Evolutionary conservation across 768 basidiomycete species (phyloP).

Genomic region (Xanthoconium stramineum): DNA sequence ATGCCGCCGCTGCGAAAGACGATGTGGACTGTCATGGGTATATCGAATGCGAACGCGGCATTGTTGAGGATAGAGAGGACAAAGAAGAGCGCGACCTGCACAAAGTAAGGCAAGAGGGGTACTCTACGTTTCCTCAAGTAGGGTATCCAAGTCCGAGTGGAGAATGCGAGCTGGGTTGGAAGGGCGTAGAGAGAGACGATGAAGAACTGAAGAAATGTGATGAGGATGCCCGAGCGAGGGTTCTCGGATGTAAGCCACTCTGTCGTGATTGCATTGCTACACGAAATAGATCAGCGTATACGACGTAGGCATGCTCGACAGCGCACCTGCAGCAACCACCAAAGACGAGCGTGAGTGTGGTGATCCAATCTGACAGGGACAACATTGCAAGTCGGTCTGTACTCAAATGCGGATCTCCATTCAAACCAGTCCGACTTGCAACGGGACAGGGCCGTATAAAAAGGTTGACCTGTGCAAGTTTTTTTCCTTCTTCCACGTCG

Average conservation of each 20-base stretch:
- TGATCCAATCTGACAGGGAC: constrained; percentile 45
- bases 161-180: constrained; percentile 50
- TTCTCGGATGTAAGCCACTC: constrained; percentile 69
- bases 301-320: not conserved
- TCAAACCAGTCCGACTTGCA: not conserved
- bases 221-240: constrained; percentile 72
- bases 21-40: constrained; percentile 93
- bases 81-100: constrained; percentile 83
- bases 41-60: constrained; percentile 79
- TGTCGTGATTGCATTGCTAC: constrained; percentile 73
- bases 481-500: not conserved
- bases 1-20: constrained; percentile 90
- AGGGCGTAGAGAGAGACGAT: constrained; percentile 73
- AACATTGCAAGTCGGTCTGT: constrained; percentile 7
- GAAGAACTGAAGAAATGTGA: constrained; percentile 86
- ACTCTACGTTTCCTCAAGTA: constrained; percentile 61
- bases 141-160: constrained; percentile 29
- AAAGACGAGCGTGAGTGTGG: constrained; percentile 73
- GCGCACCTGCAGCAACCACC: constrained; percentile 84
- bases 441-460: not conserved
- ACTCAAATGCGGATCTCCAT: not conserved
- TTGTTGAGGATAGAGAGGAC: constrained; percentile 82
- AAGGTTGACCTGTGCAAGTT: too few relatives aligned
- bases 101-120: constrained; percentile 67
- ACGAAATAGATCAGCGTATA: not conserved